Percentiles rank a stretch among this genome's conserved stretches.
phyloP scores from a whole-genome alignment of 495 filamentous ascomycete genomes.

The Pseudomonodictys pantanalensis region DNA sequence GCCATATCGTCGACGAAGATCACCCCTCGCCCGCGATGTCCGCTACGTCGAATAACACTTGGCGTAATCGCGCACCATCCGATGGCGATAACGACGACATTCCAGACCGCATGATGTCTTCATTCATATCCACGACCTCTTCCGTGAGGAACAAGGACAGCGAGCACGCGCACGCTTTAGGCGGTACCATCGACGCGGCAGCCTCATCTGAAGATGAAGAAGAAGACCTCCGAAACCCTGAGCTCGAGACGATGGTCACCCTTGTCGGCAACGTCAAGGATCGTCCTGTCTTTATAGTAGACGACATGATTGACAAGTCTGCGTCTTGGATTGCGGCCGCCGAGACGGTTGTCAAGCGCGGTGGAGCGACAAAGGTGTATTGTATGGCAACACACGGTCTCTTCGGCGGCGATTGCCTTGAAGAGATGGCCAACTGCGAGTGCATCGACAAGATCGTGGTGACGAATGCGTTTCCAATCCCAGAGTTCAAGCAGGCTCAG shows the following conservation, averaged over 20 bases:
- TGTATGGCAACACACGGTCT: constrained; percentile 96
- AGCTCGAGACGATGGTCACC: constrained; percentile 89
- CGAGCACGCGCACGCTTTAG: constrained; percentile 66
- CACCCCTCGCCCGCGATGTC: constrained; percentile 75
- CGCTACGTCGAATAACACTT: constrained; percentile 53
- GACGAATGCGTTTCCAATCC: constrained; percentile 93
- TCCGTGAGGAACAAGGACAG: constrained; percentile 45
- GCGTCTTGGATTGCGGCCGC: constrained; percentile 98
- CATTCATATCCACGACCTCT: constrained; percentile 61
- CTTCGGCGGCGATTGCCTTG: constrained; percentile 83
- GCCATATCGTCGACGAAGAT: constrained; percentile 93
- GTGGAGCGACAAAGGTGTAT: constrained; percentile 88
- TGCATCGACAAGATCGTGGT: constrained; percentile 93
- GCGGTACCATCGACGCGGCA: constrained; percentile 75
- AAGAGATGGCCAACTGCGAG: constrained; percentile 84
- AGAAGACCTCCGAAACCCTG: constrained; percentile 66
- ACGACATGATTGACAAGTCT: constrained; percentile 98
- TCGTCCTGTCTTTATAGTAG: constrained; percentile 85
- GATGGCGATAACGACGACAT: constrained; percentile 44
- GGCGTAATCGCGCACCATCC: constrained; percentile 43
- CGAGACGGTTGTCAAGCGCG: constrained; percentile 91
- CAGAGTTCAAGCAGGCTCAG: constrained; percentile 61
- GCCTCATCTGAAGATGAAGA: constrained; percentile 88
- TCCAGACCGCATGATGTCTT: constrained; percentile 62
- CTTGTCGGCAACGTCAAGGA: constrained; percentile 88